phyloP scores from a whole-genome alignment of 352 stramenopile genomes.

The Globisporangium carolinianum region DNA sequence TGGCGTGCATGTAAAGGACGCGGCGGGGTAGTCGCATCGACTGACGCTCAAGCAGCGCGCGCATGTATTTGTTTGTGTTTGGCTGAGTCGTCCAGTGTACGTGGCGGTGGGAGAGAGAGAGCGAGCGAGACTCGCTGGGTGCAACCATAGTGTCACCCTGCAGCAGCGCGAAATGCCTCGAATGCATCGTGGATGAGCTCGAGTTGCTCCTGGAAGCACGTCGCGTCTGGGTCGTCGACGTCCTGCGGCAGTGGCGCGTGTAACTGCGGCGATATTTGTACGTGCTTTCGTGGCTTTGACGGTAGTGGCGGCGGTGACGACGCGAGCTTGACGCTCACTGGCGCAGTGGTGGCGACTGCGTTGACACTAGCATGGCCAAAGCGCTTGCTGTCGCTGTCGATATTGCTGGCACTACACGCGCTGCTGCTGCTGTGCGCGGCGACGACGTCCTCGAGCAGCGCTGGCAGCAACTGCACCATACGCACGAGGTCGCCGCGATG shows the following conservation, averaged over 20 bases:
- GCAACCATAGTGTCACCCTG: no score
- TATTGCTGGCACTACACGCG: neutral
- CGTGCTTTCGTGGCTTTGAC: neutral
- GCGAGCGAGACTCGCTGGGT: no score
- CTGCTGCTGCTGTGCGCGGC: slow-evolving; percentile 1
- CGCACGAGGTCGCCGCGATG: slow-evolving; percentile 25
- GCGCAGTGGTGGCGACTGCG: no score
- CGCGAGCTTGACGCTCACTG: no score
- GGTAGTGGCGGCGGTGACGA: neutral
- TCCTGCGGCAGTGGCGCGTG: neutral
- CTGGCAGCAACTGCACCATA: slow-evolving; percentile 44
- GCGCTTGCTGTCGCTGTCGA: neutral
- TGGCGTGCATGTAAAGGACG: no score
- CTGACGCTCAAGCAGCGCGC: no score
- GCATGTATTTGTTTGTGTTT: no score
- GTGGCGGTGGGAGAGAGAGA: no score
- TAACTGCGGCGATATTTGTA: neutral
- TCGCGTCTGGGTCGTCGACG: slow-evolving; percentile 6
- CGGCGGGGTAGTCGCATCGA: no score
- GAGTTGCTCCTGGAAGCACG: slow-evolving; percentile 25
- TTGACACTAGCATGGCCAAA: no score
- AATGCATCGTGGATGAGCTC: slow-evolving; percentile 33
- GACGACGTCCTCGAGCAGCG: slow-evolving; percentile 41
- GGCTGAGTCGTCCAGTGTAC: no score
- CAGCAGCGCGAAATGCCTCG: slow-evolving; percentile 3